Base-by-base conservation (phyloP, 78 protist genomes). In the Dictyostelium capitatum region DNA sequence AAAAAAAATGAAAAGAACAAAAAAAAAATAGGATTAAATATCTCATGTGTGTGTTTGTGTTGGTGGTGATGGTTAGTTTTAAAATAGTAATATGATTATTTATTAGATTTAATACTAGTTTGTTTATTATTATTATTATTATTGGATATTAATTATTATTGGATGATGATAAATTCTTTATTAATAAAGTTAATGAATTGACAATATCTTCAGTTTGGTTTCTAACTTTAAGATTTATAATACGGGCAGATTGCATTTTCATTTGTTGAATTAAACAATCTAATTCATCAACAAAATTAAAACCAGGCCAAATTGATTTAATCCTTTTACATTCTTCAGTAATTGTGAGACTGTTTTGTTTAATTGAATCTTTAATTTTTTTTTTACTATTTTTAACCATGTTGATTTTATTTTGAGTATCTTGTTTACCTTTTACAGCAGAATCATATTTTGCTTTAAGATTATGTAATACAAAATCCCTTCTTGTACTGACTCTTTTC, bases 121-220 rank as follows among this genome's bases (percentile, higher is more conserved):
- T 37, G 43, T 37, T 37, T 37, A 37, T 37, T 37, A 2, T 37
- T 37, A 37, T 37, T 37, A 37, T 37, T 37, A 2, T 37, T 37
- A 37, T 37, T 37, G 43, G 43, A 37, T n/a, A n/a, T 37, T 37
- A 37, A n/a, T n/a, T n/a, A n/a, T n/a, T n/a, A n/a, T n/a, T n/a
- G n/a, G n/a, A n/a, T n/a, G n/a, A n/a, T 43, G 12, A 6, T 51
- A 73, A 50, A 56, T 62, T 6, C 54, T 54, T 2, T 73, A 41
- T 6, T 48, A 73, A 10, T 32, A 82, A 23, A 73, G 47, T 3
- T 57, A 81, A 77, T 80, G 91, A 23, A 56, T 74, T 51, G 23
- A 72, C 74, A 57, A 80, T 73, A 15, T 28, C 79, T 25, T 81
- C 82, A 74, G 91, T 74, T 43, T 73, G 62, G 81, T 47, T 74